phyloP scores from a whole-genome alignment of 73 alveolate species.

The Tetrahymena malaccensis region DNA sequence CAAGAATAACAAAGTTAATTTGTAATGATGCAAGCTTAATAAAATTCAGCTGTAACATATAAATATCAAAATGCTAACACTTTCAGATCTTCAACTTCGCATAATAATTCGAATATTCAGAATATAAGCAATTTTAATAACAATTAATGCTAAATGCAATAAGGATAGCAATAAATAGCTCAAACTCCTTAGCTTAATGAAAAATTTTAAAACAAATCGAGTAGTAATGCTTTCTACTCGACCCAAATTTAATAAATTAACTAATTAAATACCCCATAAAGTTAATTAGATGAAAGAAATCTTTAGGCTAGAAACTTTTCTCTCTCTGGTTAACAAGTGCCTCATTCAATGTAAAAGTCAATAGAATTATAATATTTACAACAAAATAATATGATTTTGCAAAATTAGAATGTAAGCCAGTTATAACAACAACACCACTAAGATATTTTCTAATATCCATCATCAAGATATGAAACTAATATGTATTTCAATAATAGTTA shows the following conservation, averaged over 20 bases:
- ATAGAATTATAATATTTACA: neutral
- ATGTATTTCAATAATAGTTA: no score
- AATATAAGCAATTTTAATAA: no score
- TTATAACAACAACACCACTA: no score
- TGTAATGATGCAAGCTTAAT: neutral
- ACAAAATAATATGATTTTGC: neutral
- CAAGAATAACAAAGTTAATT: neutral
- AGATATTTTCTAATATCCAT: neutral
- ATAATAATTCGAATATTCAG: neutral
- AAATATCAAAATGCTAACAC: neutral
- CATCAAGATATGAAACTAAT: neutral
- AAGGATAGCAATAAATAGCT: neutral
- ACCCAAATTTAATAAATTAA: neutral
- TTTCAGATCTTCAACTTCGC: neutral
- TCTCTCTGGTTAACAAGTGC: neutral
- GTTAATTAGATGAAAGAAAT: neutral
- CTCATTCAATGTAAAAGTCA: neutral
- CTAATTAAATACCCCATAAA: neutral
- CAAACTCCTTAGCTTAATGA: neutral
- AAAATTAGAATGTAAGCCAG: no score
- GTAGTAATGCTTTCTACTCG: neutral
- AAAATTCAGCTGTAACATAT: neutral
- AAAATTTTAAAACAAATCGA: neutral
- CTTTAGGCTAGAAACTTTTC: neutral
- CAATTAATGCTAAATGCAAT: neutral